These are phyloP conservation scores for Euphorbia celastroides DNA, from an alignment of 441 rosid species.

Conservation along the genomic window DNA sequence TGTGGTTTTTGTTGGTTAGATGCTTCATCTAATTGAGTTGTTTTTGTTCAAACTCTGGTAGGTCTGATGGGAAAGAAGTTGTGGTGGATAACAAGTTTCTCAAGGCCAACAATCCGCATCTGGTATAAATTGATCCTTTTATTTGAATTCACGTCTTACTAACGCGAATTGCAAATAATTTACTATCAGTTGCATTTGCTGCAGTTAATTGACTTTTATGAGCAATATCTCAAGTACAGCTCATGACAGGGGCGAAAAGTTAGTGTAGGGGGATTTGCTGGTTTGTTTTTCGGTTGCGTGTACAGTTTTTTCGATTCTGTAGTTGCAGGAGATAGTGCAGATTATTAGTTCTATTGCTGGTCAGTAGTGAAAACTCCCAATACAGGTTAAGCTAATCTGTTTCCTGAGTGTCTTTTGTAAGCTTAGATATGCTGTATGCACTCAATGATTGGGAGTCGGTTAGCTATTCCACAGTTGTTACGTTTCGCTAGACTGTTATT, in stretches of 20 bases:
- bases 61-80: constrained; percentile 89
- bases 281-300: constrained; percentile 17
- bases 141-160: neutral
- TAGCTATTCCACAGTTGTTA: neutral
- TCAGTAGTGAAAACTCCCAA: neutral
- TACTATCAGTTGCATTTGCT: constrained; percentile 13
- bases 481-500: no score
- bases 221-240: constrained; percentile 86
- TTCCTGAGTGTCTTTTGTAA: constrained; percentile 11
- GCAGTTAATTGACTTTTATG: constrained; percentile 87
- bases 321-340: constrained; percentile 27
- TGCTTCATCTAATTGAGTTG: neutral
- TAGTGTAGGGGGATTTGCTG: constrained; percentile 6
- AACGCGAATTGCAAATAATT: neutral
- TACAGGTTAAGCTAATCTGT: constrained; percentile 17
- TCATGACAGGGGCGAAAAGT: constrained; percentile 30
- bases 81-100: constrained; percentile 80
- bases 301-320: constrained; percentile 27
- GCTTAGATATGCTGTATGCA: constrained; percentile 14
- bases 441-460: constrained; percentile 5
- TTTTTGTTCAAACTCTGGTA: constrained; percentile 19
- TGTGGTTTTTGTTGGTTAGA: neutral
- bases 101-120: constrained; percentile 75
- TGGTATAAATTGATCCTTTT: constrained; percentile 41
- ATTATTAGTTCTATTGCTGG: neutral